A percentile compares a stretch with the other conserved stretches of the same genome.
Conservation (phyloP, 805 yeast genomes). For the Hanseniaspora lindneri region DNA sequence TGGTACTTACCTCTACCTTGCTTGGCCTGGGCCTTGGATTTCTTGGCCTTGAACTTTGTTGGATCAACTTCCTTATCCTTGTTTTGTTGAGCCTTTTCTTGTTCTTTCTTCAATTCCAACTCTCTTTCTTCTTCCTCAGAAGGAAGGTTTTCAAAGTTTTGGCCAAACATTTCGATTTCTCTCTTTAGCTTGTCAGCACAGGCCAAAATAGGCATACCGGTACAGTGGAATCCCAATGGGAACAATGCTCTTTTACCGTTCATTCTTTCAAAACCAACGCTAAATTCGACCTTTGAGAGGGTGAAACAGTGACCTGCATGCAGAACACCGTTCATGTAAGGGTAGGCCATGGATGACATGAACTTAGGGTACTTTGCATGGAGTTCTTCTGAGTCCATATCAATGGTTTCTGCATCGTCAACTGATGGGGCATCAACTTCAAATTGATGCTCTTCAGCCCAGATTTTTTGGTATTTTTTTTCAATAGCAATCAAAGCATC, state of each 20-base stretch:
- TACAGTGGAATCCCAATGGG: conserved; percentile 97
- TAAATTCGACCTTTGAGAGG: conserved; percentile 82
- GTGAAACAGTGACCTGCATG: conserved; percentile 98
- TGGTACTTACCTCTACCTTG: conserved; percentile 90
- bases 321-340: conserved; percentile 96
- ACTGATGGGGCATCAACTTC: conserved; percentile 79
- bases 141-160: conserved; percentile 59
- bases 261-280: conserved; percentile 90
- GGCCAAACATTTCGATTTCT: conserved; percentile 85
- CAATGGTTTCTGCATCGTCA: conserved; percentile 44
- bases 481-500: conserved; percentile 85
- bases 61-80: conserved; percentile 43
- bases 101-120: conserved; percentile 32
- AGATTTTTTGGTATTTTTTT: conserved; percentile 69
- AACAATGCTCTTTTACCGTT: conserved; percentile 81
- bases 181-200: conserved; percentile 90
- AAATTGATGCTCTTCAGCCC: conserved; percentile 79
- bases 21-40: conserved; percentile 88
- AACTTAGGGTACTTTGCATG: conserved; percentile 73
- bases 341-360: conserved; percentile 92
- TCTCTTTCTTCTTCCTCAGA: conserved; percentile 45
- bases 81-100: conserved; percentile 24
- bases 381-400: conserved; percentile 52
- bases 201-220: conserved; percentile 96
- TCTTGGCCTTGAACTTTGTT: conserved; percentile 83